These are phyloP conservation scores for Phaseolus lunatus DNA, from an alignment of 306 rosid species.

Conservation along the genomic window DNA sequence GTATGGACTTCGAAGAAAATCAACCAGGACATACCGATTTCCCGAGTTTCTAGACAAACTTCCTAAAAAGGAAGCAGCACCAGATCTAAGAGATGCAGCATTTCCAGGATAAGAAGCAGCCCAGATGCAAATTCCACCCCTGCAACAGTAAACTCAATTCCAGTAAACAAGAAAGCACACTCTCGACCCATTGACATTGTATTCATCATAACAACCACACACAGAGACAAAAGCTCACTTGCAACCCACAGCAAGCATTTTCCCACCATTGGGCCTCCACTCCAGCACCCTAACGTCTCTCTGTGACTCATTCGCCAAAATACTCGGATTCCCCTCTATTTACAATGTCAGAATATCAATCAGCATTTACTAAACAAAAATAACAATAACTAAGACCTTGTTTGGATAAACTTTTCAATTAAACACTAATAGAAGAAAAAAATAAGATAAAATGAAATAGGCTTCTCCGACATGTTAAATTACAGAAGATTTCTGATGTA, in stretches of 20 bases:
- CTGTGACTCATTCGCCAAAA: conserved; percentile 75
- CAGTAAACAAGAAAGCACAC: conserved; percentile 37
- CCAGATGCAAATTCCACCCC: conserved; percentile 88
- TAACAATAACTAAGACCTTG: background rate
- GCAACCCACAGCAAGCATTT: conserved; percentile 83
- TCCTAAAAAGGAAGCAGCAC: conserved; percentile 77
- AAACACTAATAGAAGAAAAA: background rate
- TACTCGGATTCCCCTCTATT: conserved; percentile 81
- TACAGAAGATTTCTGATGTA: background rate
- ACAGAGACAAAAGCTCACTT: conserved; percentile 68
- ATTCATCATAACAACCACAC: conserved; percentile 34
- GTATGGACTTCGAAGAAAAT: conserved; percentile 74
- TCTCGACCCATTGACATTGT: background rate
- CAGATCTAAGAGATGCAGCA: conserved; percentile 83
- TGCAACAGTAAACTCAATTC: conserved; percentile 46
- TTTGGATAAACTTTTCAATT: background rate
- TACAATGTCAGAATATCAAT: conserved; percentile 37
- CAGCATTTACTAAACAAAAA: conserved; percentile 9
- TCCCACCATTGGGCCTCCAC: conserved; percentile 95
- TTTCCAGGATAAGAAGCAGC: conserved; percentile 94
- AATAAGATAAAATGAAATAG: background rate
- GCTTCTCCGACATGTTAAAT: background rate
- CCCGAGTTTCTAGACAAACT: conserved; percentile 88
- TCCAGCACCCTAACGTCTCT: conserved; percentile 77
- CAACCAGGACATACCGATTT: conserved; percentile 76